phyloP scores from a whole-genome alignment of 139 green algal species.

The Asterochloris erici region DNA sequence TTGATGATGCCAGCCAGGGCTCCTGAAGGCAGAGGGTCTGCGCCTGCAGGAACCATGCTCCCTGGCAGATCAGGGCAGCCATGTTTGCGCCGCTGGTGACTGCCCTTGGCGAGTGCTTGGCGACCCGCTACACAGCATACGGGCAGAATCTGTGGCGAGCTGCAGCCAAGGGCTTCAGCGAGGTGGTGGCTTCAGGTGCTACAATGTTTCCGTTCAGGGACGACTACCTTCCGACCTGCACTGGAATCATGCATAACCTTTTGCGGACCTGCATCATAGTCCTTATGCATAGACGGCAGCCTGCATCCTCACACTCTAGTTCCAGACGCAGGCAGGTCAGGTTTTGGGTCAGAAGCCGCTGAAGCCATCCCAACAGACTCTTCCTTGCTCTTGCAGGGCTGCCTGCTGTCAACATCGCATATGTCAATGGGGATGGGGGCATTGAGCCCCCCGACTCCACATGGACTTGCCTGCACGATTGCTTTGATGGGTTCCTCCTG shows the following conservation, averaged over 20 bases:
- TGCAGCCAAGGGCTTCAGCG: slow-evolving; percentile 50
- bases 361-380: no score
- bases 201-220: no score
- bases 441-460: background rate
- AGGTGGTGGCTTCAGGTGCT: slow-evolving; percentile 34
- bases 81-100: slow-evolving; percentile 56
- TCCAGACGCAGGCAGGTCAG: no score
- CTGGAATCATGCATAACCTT: no score
- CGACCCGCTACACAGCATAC: slow-evolving; percentile 28
- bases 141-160: slow-evolving; percentile 61
- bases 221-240: no score
- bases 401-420: slow-evolving; percentile 64
- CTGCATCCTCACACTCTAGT: no score
- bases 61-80: slow-evolving; percentile 53
- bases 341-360: no score
- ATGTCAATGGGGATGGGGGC: slow-evolving; percentile 18
- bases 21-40: background rate
- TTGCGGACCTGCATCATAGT: no score
- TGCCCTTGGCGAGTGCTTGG: slow-evolving; percentile 67
- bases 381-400: slow-evolving; percentile 42
- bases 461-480: slow-evolving; percentile 46
- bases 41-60: slow-evolving; percentile 39
- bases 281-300: no score
- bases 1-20: no score
- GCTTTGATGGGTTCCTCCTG: slow-evolving; percentile 66